Percentiles rank a stretch among this genome's conserved stretches.
Conservation (phyloP, 148 eudicot species). For the Vaccinium corymbosum region DNA sequence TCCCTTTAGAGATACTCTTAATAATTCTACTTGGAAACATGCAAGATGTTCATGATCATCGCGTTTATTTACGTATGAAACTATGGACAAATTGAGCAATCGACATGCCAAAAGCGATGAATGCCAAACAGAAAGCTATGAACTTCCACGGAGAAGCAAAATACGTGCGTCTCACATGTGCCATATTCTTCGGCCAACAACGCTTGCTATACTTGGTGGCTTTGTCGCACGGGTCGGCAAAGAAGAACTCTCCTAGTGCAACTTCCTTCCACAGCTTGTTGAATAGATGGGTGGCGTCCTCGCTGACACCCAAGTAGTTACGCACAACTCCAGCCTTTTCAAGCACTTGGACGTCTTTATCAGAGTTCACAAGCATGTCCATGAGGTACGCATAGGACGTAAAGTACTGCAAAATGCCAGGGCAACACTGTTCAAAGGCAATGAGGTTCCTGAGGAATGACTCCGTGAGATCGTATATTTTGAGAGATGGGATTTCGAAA, state of each 20-base stretch:
- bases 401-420: background rate
- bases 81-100: background rate
- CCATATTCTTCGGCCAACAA: background rate
- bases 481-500: background rate
- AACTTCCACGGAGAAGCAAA: background rate
- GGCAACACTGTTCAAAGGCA: conserved; percentile 10
- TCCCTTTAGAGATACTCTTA: background rate
- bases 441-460: background rate
- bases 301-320: background rate
- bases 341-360: background rate
- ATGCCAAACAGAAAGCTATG: background rate
- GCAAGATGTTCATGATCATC: background rate
- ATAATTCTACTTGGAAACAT: background rate
- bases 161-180: background rate
- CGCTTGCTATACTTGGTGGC: background rate
- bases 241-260: background rate
- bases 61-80: background rate
- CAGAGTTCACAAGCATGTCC: background rate
- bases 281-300: background rate
- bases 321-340: background rate
- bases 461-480: background rate
- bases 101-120: background rate
- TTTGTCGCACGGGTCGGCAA: too few relatives aligned
- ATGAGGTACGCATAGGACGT: background rate
- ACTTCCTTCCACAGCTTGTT: background rate